Percentiles rank a stretch among this genome's conserved stretches.
Evolutionary conservation across 2,329 filamentous ascomycete genomes (phyloP).

Genomic region (Erysiphe pulchra): DNA sequence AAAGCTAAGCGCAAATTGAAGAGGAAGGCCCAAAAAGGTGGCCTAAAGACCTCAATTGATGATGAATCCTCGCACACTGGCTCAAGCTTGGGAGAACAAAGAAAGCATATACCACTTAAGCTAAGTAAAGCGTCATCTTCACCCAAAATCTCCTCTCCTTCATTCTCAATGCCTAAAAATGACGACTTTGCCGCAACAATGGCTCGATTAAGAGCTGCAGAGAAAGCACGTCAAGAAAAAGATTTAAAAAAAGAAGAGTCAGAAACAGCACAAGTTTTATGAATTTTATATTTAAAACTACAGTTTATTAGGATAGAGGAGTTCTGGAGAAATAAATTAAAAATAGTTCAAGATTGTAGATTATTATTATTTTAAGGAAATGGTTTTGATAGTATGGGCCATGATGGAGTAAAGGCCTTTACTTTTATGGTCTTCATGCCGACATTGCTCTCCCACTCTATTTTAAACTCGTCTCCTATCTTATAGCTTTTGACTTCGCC

Average conservation of each 20-base stretch:
- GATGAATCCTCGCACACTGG: conserved; percentile 1
- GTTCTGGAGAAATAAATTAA: no score
- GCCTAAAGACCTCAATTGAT: conserved; percentile 10
- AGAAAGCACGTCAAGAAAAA: conserved; percentile 25
- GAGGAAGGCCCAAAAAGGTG: conserved; percentile 16
- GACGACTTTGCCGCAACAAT: conserved; percentile 19
- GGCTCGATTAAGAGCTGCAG: conserved; percentile 29
- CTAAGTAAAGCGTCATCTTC: no score
- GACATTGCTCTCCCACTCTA: conserved; percentile 20
- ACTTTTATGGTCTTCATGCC: conserved; percentile 23
- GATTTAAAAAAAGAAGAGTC: conserved; percentile 22
- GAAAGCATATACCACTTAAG: conserved; percentile 7
- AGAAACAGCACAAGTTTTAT: conserved; percentile 14
- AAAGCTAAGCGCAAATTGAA: conserved; percentile 14
- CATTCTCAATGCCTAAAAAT: no score
- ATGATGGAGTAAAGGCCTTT: conserved; percentile 65
- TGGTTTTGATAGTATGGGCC: conserved; percentile 18
- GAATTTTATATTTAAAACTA: no score
- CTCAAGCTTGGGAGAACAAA: conserved; percentile 4
- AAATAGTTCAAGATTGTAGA: no score
- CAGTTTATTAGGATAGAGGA: no score
- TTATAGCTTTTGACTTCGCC: conserved; percentile 28
- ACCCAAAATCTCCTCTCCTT: no score
- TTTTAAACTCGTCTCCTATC: conserved; percentile 20
- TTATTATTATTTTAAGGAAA: no score